Evolutionary conservation across 768 basidiomycete species (phyloP).

Genomic region (Tulasnella sp.): DNA sequence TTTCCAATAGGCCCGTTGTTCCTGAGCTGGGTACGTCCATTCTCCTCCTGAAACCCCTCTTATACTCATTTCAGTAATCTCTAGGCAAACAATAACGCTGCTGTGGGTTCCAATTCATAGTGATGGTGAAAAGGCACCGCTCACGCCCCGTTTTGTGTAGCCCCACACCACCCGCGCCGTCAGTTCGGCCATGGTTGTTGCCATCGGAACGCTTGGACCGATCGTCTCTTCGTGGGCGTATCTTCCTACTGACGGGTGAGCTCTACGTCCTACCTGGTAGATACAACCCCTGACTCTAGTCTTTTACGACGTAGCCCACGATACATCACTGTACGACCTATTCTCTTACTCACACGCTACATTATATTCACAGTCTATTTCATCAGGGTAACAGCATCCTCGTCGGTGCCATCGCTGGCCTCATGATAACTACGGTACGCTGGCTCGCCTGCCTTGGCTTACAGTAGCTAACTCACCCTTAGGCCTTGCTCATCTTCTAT

Average conservation of each 20-base stretch:
- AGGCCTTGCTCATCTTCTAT: slow-evolving; percentile 19
- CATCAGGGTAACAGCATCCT: slow-evolving; percentile 15
- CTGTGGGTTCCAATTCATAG: not conserved
- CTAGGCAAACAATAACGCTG: slow-evolving; percentile 13
- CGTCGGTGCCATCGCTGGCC: not conserved
- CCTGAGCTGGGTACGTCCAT: slow-evolving; percentile 8
- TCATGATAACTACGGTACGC: slow-evolving; percentile 2
- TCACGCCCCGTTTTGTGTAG: not conserved
- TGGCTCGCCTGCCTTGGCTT: not conserved
- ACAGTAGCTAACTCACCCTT: not conserved
- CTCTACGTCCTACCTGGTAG: not conserved
- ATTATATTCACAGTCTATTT: not conserved
- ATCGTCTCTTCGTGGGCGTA: slow-evolving; percentile 13
- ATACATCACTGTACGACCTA: slow-evolving; percentile 6
- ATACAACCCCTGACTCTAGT: not conserved
- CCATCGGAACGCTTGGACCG: slow-evolving; percentile 10
- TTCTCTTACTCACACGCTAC: not conserved
- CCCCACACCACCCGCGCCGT: slow-evolving; percentile 14
- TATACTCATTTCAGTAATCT: not conserved
- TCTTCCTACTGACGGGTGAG: slow-evolving; percentile 10
- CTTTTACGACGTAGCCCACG: not conserved
- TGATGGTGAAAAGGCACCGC: not conserved
- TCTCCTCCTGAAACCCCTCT: not conserved
- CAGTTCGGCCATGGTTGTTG: slow-evolving; percentile 14
- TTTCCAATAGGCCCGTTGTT: slow-evolving; percentile 12